Evolutionary conservation across 768 basidiomycete genomes (phyloP).

Genomic region (Lactifluus piperatus): DNA sequence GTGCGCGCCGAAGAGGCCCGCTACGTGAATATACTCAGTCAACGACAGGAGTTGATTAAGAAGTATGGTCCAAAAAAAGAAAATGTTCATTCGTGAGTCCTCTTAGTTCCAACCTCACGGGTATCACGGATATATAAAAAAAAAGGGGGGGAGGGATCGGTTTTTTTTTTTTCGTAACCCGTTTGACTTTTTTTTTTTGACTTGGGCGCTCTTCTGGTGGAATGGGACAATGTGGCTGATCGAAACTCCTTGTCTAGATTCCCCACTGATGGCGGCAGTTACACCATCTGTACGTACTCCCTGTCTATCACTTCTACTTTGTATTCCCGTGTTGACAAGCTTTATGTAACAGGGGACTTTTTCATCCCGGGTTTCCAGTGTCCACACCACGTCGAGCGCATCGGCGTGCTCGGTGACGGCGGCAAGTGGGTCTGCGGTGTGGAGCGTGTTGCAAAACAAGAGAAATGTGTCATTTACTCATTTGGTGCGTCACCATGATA

Average conservation of each 20-base stretch:
- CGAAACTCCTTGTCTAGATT: neutral
- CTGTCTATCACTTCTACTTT: too few relatives aligned
- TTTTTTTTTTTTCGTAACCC: neutral
- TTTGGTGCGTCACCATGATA: constrained; percentile 28
- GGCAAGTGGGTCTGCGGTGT: constrained; percentile 49
- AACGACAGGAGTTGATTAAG: neutral
- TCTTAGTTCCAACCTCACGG: too few relatives aligned
- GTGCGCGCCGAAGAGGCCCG: neutral
- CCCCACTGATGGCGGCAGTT: neutral
- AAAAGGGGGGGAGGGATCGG: neutral
- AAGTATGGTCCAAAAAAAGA: constrained; percentile 6
- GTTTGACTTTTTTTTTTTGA: neutral
- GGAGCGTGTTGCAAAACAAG: constrained; percentile 37
- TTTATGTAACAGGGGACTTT: constrained; percentile 36
- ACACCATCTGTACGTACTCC: neutral
- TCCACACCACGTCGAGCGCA: constrained; percentile 39
- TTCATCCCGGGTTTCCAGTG: constrained; percentile 42
- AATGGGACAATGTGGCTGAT: neutral
- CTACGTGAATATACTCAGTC: neutral
- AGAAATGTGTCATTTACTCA: constrained; percentile 41
- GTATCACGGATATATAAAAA: too few relatives aligned
- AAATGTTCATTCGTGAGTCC: constrained; percentile 1
- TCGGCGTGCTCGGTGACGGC: constrained; percentile 46
- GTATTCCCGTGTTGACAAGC: neutral
- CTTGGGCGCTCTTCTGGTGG: neutral